These are phyloP conservation scores for Buxus sempervirens DNA, from an alignment of 164 flowering plant species.

Conservation along the genomic window DNA sequence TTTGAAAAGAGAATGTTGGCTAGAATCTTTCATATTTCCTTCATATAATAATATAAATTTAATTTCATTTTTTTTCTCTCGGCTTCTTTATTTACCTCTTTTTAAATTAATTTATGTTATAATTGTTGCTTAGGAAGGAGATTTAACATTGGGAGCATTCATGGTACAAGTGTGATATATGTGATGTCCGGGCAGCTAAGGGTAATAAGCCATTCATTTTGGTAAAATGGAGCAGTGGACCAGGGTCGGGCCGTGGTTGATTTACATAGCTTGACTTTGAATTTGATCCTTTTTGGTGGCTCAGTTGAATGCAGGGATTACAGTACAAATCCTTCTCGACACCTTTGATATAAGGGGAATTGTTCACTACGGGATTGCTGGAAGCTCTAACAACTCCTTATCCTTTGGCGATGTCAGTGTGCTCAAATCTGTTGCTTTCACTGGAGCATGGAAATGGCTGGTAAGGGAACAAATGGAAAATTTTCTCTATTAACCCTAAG, in stretches of 20 bases:
- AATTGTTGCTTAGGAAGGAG: constrained; percentile 35
- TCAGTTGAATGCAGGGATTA: constrained; percentile 53
- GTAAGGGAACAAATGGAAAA: constrained; percentile 20
- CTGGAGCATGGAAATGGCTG: constrained; percentile 55
- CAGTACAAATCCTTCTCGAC: constrained; percentile 45
- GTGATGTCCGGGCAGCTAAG: constrained; percentile 51
- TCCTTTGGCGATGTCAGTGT: constrained; percentile 48
- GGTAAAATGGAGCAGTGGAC: too few relatives aligned
- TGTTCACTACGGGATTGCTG: constrained; percentile 62
- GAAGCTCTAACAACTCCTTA: constrained; percentile 44
- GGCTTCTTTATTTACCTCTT: neutral
- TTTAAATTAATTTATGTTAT: too few relatives aligned
- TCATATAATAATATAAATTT: too few relatives aligned
- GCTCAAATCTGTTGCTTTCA: constrained; percentile 36
- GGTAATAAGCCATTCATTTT: constrained; percentile 17
- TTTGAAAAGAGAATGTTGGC: too few relatives aligned
- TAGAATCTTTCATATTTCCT: too few relatives aligned
- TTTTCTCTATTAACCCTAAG: too few relatives aligned
- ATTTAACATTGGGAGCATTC: constrained; percentile 51
- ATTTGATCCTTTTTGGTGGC: neutral
- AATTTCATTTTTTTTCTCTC: too few relatives aligned
- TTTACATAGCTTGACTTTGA: neutral
- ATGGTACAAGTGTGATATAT: constrained; percentile 40
- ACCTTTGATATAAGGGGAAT: constrained; percentile 41
- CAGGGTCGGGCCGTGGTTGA: too few relatives aligned